A percentile compares a stretch with the other conserved stretches of the same genome.
These are phyloP conservation scores for Pestalotiopsis sp. DNA, from an alignment of 2,329 filamentous ascomycete genomes.

Conservation along the genomic window DNA sequence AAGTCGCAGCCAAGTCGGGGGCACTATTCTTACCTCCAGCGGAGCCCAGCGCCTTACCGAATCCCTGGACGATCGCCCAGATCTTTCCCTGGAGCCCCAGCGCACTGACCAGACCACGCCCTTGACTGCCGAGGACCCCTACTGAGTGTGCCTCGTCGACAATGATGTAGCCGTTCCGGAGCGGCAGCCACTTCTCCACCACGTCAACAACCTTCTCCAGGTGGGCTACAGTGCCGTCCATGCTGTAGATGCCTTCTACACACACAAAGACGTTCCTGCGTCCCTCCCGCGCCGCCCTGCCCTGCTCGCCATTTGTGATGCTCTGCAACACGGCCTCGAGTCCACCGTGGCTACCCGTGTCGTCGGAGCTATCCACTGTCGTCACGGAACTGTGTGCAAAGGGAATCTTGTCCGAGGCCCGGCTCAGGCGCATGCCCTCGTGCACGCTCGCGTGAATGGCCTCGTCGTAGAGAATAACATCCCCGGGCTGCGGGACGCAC, in stretches of 20 bases:
- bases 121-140: constrained; percentile 59
- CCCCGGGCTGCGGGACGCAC: constrained; percentile 61
- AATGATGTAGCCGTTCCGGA: constrained; percentile 62
- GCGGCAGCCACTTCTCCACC: constrained; percentile 58
- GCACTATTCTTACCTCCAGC: constrained; percentile 62
- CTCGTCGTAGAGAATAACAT: constrained; percentile 73
- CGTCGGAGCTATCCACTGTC: constrained; percentile 12
- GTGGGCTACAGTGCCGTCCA: constrained; percentile 78
- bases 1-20: background rate
- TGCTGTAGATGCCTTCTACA: constrained; percentile 76
- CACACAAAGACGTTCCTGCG: constrained; percentile 65
- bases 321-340: constrained; percentile 32
- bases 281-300: constrained; percentile 16
- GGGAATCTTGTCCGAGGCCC: constrained; percentile 48
- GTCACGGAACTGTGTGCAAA: constrained; percentile 63
- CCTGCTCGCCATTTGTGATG: constrained; percentile 20
- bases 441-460: constrained; percentile 79
- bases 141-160: constrained; percentile 73
- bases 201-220: constrained; percentile 61
- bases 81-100: constrained; percentile 58
- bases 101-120: constrained; percentile 61
- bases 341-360: constrained; percentile 19
- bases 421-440: constrained; percentile 72
- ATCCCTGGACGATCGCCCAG: constrained; percentile 64
- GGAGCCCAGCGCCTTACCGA: constrained; percentile 69